Conservation (phyloP, 805 yeast species). For the Zygoascus bituminiphila region DNA sequence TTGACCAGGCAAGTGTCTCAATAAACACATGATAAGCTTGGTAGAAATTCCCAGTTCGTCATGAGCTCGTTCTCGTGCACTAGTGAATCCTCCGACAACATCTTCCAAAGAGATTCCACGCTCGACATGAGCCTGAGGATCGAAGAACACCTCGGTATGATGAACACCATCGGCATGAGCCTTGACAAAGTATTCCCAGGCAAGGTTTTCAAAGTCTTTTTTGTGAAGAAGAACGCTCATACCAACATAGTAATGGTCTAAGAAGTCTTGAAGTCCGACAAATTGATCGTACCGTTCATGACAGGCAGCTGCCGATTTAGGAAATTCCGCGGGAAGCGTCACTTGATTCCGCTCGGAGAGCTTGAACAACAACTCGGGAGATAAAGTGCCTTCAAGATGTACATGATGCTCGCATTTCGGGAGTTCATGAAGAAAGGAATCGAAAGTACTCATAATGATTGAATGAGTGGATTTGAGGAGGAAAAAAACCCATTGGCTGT, state of each 20-base stretch:
- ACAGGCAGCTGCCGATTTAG: constrained; percentile 49
- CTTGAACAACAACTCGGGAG: constrained; percentile 63
- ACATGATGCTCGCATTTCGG: constrained; percentile 88
- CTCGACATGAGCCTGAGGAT: constrained; percentile 76
- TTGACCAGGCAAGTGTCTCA: constrained; percentile 63
- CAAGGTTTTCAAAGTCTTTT: constrained; percentile 67
- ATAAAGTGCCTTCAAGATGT: constrained; percentile 76
- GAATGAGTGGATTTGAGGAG: not conserved
- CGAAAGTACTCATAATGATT: not conserved
- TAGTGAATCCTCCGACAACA: constrained; percentile 57
- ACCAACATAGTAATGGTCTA: constrained; percentile 73
- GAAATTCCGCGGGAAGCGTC: constrained; percentile 53
- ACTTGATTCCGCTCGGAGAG: constrained; percentile 60
- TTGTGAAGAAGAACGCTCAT: constrained; percentile 64
- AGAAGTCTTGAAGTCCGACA: constrained; percentile 65
- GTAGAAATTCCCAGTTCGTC: constrained; percentile 53
- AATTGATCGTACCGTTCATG: constrained; percentile 53
- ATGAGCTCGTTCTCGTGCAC: constrained; percentile 59
- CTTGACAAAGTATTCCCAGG: constrained; percentile 34
- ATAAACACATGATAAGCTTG: constrained; percentile 71
- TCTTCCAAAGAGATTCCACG: constrained; percentile 52
- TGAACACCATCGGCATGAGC: constrained; percentile 24
- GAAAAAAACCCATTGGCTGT: not conserved
- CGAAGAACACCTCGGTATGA: constrained; percentile 75
- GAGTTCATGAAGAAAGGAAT: constrained; percentile 49